Evolutionary conservation across 352 stramenopile genomes (phyloP).

Genomic region (Pythium pyrilobum): DNA sequence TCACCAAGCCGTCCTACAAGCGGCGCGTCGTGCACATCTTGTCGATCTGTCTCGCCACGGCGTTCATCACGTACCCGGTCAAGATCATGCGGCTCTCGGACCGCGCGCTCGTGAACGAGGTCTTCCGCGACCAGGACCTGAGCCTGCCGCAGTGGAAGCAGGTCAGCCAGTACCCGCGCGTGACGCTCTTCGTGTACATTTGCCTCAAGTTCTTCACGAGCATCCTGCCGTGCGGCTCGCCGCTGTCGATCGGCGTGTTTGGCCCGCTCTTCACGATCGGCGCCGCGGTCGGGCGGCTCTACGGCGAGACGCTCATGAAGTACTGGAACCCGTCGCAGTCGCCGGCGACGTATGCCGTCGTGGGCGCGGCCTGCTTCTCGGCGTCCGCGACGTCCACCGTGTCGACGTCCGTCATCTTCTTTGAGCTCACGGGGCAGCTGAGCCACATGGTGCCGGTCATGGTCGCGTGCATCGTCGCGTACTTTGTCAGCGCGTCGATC

Average conservation of each 20-base stretch:
- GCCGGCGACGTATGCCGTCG: slow-evolving; percentile 82
- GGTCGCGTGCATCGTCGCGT: slow-evolving; percentile 73
- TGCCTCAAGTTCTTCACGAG: slow-evolving; percentile 67
- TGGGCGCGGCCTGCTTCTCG: slow-evolving; percentile 89
- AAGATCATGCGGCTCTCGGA: slow-evolving; percentile 72
- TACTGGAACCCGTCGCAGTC: slow-evolving; percentile 75
- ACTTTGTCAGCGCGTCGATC: slow-evolving; percentile 75
- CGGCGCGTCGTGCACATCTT: slow-evolving; percentile 54
- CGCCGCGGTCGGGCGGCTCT: slow-evolving; percentile 61
- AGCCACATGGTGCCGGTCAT: slow-evolving; percentile 83
- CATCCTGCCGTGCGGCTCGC: slow-evolving; percentile 61
- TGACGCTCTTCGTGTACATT: slow-evolving; percentile 68
- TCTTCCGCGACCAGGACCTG: slow-evolving; percentile 61
- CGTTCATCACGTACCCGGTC: slow-evolving; percentile 58
- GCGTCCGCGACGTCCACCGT: slow-evolving; percentile 89
- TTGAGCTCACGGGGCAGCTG: slow-evolving; percentile 75
- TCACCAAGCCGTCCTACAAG: slow-evolving; percentile 48
- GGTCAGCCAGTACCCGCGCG: slow-evolving; percentile 44
- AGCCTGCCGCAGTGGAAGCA: slow-evolving; percentile 60
- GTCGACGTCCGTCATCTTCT: slow-evolving; percentile 85
- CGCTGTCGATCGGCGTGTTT: slow-evolving; percentile 77
- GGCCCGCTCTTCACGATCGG: slow-evolving; percentile 80
- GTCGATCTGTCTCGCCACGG: slow-evolving; percentile 53
- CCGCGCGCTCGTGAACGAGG: slow-evolving; percentile 64
- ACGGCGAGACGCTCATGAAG: slow-evolving; percentile 74